These are phyloP conservation scores for Moricandia moricandioides DNA, from an alignment of 345 rosid species.

Conservation along the genomic window DNA sequence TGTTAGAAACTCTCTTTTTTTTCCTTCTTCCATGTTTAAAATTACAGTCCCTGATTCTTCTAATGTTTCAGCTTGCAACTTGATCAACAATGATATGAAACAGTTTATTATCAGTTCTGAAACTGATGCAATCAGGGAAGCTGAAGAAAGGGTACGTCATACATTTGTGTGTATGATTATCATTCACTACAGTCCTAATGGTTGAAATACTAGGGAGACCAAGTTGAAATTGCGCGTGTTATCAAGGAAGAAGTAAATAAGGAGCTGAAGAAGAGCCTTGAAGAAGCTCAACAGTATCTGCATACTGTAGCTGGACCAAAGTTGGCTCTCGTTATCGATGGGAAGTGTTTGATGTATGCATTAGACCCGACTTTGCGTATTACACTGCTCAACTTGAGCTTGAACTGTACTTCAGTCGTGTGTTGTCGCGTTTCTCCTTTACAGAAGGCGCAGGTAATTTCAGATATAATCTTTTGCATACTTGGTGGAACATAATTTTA, in stretches of 20 bases:
- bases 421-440: slow-evolving; percentile 99
- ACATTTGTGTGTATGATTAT: not conserved
- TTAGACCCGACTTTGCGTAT: slow-evolving; percentile 77
- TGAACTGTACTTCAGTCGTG: slow-evolving; percentile 92
- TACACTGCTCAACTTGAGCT: slow-evolving; percentile 83
- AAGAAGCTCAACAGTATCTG: slow-evolving; percentile 68
- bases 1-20: slow-evolving; percentile 23
- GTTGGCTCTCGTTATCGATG: slow-evolving; percentile 83
- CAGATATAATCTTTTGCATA: too few species aligned
- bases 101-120: slow-evolving; percentile 90
- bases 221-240: slow-evolving; percentile 74
- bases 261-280: slow-evolving; percentile 69
- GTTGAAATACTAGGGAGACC: slow-evolving; percentile 37
- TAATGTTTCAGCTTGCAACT: slow-evolving; percentile 78
- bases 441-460: slow-evolving; percentile 92
- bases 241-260: slow-evolving; percentile 75
- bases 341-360: slow-evolving; percentile 95
- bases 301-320: slow-evolving; percentile 60
- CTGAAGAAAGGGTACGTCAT: slow-evolving; percentile 48
- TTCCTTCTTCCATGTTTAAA: slow-evolving; percentile 7
- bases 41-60: slow-evolving; percentile 1
- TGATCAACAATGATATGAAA: slow-evolving; percentile 89
- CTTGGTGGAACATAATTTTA: slow-evolving; percentile 60
- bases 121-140: slow-evolving; percentile 81
- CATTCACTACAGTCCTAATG: not conserved